A percentile compares a stretch with the other conserved stretches of the same genome.
These are phyloP conservation scores for Sanghuangporus baumii DNA, from an alignment of 1,284 basidiomycete species.

Conservation along the genomic window DNA sequence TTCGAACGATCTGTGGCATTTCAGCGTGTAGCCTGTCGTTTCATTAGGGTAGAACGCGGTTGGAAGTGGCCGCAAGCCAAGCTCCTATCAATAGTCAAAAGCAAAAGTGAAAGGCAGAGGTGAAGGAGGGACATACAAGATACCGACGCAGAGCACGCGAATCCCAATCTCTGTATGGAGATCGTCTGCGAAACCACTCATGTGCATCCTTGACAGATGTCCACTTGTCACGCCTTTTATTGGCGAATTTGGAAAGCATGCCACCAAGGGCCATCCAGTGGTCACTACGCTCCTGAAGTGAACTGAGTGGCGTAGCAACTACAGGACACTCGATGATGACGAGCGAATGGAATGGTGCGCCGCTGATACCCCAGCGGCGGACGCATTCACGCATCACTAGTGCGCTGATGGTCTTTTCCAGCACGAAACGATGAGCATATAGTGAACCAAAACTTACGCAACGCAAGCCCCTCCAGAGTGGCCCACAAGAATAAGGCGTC, in stretches of 20 bases:
- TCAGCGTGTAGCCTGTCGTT: constrained; percentile 5
- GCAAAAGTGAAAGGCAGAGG: background rate
- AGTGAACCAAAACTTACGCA: background rate
- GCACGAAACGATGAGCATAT: background rate
- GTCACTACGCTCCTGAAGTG: background rate
- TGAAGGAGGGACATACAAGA: background rate
- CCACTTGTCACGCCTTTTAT: constrained; percentile 9
- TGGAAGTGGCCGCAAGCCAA: constrained; percentile 10
- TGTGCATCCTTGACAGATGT: background rate
- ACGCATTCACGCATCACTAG: background rate
- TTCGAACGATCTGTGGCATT: constrained; percentile 8
- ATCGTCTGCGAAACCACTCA: background rate
- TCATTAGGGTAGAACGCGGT: constrained; percentile 10
- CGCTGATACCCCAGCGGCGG: background rate
- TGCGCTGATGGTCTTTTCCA: background rate
- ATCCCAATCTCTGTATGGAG: constrained; percentile 8
- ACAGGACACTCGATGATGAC: background rate
- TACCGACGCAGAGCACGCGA: constrained; percentile 1
- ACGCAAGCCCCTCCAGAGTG: constrained; percentile 2
- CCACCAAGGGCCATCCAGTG: background rate
- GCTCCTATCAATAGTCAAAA: background rate
- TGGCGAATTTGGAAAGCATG: background rate
- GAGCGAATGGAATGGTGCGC: background rate
- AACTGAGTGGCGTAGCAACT: background rate
- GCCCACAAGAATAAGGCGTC: background rate